phyloP scores from a whole-genome alignment of 2,329 filamentous ascomycete species.

The Amesomyces nigricolor region DNA sequence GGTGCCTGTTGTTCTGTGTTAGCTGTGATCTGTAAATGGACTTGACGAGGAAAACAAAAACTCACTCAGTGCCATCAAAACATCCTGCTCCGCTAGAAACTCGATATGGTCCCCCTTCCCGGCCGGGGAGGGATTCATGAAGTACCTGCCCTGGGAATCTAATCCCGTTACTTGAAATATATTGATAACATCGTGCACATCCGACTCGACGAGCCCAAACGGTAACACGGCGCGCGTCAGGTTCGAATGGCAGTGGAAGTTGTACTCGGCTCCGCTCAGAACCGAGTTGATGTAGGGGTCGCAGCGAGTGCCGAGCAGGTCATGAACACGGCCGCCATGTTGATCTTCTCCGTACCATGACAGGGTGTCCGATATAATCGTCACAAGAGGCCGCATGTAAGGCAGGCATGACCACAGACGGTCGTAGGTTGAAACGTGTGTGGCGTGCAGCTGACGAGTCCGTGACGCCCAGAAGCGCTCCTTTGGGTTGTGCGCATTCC shows the following conservation, averaged over 20 bases:
- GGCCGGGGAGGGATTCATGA: slow-evolving; percentile 62
- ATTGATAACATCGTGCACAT: slow-evolving; percentile 82
- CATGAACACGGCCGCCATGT: slow-evolving; percentile 65
- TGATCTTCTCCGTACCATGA: slow-evolving; percentile 54
- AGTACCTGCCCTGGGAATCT: slow-evolving; percentile 66
- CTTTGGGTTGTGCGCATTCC: slow-evolving; percentile 68
- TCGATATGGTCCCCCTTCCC: slow-evolving; percentile 57
- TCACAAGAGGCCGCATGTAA: slow-evolving; percentile 68
- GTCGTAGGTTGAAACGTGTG: slow-evolving; percentile 66
- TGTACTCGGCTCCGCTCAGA: slow-evolving; percentile 64
- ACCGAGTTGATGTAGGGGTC: slow-evolving; percentile 78
- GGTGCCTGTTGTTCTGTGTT: slow-evolving; percentile 45
- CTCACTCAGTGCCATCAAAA: slow-evolving; percentile 55
- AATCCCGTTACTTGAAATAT: slow-evolving; percentile 80
- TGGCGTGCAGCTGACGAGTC: slow-evolving; percentile 71
- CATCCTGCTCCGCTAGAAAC: slow-evolving; percentile 74
- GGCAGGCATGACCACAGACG: slow-evolving; percentile 73
- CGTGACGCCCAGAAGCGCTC: slow-evolving; percentile 79
- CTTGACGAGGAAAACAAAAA: slow-evolving; percentile 5
- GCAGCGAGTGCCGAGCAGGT: slow-evolving; percentile 75
- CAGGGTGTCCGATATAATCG: slow-evolving; percentile 64
- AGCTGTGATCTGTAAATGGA: neutral
- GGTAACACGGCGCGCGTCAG: slow-evolving; percentile 66
- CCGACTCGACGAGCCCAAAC: slow-evolving; percentile 62
- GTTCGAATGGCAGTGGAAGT: slow-evolving; percentile 82